Base-by-base conservation (phyloP, 148 eudicot genomes). In the Silene latifolia region DNA sequence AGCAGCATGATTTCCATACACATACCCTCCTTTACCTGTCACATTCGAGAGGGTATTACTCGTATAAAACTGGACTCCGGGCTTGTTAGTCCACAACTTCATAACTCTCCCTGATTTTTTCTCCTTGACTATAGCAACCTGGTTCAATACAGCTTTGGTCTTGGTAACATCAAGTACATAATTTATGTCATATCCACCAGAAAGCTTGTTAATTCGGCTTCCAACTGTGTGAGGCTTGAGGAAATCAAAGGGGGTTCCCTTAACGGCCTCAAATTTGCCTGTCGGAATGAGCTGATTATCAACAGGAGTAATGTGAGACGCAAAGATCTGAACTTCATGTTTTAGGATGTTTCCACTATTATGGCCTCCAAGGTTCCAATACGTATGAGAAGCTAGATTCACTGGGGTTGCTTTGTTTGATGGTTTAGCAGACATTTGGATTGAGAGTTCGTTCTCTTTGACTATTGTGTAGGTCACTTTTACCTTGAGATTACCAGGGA, bases 301-400 rank as follows among this genome's bases (percentile, higher is more conserved):
- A 0, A 86, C 87, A 3, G 92, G 94, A 3, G 98, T 93, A 64
- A 87, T 79, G 25, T 85, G 72, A 39, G 97, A 89, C 0, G 81
- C 98, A 7, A 85, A 85, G 47, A 93, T 82, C 60, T 91, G 91
- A 46, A 91, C 77, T 60, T 80, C 74, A 35, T 91, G 74, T 3
- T 86, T 85, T 2, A 93, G 82, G 57, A 93, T 86, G 74, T 74
- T 64, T n/a, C 98, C 97, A 9, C 82, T 81, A 73, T 71, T 80
- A 21, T 91, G 92, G 44, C 94, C 94, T 32, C 90, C 91, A 0
- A 93, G 89, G 84, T 93, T 93, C 98, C 98, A 93, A 76, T 93
- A 93, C 23, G 86, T 76, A 72, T 93, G 98, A 48, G 88, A 89
- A 3, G 98, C 98, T 13, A 93, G 84, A 75, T 89, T 93, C 6